phyloP scores from a whole-genome alignment of 441 rosid species.

The Erodium moschatum region DNA sequence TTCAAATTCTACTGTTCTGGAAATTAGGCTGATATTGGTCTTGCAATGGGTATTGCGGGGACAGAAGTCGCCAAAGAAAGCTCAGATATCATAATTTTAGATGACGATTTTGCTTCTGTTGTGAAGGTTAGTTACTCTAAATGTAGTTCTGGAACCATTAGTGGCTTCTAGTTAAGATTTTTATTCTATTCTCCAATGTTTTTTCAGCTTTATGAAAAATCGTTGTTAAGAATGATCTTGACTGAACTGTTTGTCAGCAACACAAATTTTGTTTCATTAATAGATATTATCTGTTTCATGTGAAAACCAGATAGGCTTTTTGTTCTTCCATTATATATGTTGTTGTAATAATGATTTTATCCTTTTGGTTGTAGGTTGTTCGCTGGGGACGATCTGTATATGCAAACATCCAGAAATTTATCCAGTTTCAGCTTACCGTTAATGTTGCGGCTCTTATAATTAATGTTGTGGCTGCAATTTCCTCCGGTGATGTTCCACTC shows the following conservation, averaged over 20 bases:
- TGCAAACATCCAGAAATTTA: constrained; percentile 96
- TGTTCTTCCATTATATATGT: neutral
- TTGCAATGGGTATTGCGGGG: constrained; percentile 95
- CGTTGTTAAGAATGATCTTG: neutral
- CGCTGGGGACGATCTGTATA: constrained; percentile 98
- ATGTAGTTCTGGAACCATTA: neutral
- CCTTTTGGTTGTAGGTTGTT: constrained; percentile 55
- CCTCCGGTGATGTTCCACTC: constrained; percentile 89
- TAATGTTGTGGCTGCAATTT: constrained; percentile 84
- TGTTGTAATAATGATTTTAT: neutral
- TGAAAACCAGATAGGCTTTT: no score
- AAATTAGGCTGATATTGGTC: constrained; percentile 90
- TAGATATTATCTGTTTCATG: no score
- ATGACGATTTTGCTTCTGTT: constrained; percentile 82
- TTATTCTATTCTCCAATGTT: neutral
- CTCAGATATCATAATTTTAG: constrained; percentile 91
- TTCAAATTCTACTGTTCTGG: constrained; percentile 4
- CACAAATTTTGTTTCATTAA: no score
- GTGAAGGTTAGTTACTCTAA: constrained; percentile 55
- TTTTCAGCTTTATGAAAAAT: neutral
- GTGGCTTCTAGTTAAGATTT: neutral
- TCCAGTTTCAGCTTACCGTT: constrained; percentile 97
- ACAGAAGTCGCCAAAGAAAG: constrained; percentile 98
- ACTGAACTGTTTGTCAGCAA: neutral
- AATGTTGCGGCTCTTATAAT: constrained; percentile 92